phyloP scores from a whole-genome alignment of 2,329 filamentous ascomycete species.

The Basipetospora chlamydospora region DNA sequence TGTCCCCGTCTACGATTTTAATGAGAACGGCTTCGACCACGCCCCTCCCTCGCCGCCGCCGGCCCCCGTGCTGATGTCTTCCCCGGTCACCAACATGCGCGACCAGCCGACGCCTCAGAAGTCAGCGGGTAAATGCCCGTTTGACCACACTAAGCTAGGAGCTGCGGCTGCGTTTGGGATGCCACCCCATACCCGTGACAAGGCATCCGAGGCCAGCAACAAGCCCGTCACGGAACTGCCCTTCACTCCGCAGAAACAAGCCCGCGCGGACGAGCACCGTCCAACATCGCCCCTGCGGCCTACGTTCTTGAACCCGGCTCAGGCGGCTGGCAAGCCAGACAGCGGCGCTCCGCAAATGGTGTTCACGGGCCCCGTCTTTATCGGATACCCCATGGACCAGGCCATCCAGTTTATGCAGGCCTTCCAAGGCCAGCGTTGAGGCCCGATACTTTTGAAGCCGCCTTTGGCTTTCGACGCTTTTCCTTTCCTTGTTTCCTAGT shows the following conservation, averaged over 20 bases:
- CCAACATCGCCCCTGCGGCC: not conserved
- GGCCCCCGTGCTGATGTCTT: conserved; percentile 38
- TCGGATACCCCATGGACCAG: conserved; percentile 77
- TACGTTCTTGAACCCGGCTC: conserved; percentile 1
- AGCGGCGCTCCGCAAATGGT: conserved; percentile 49
- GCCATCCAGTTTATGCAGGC: conserved; percentile 62
- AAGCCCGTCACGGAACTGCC: conserved; percentile 1
- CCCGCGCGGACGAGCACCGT: too few species aligned
- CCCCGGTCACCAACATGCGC: conserved; percentile 12
- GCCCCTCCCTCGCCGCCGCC: conserved; percentile 41
- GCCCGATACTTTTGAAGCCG: conserved; percentile 13
- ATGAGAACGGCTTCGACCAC: conserved; percentile 16
- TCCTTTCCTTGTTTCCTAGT: conserved; percentile 6
- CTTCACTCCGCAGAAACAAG: conserved; percentile 1
- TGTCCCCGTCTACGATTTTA: conserved; percentile 46
- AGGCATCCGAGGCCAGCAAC: not conserved
- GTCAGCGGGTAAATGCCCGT: conserved; percentile 39
- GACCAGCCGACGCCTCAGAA: conserved; percentile 8
- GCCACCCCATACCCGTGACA: not conserved
- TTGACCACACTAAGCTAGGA: conserved; percentile 34
- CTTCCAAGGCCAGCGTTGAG: conserved; percentile 18
- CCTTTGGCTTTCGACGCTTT: conserved; percentile 4
- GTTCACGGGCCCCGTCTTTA: conserved; percentile 87
- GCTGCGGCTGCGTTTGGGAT: conserved; percentile 16
- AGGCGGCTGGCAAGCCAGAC: not conserved